Evolutionary conservation across 768 basidiomycete species (phyloP).

Genomic region (Russula olivacea): DNA sequence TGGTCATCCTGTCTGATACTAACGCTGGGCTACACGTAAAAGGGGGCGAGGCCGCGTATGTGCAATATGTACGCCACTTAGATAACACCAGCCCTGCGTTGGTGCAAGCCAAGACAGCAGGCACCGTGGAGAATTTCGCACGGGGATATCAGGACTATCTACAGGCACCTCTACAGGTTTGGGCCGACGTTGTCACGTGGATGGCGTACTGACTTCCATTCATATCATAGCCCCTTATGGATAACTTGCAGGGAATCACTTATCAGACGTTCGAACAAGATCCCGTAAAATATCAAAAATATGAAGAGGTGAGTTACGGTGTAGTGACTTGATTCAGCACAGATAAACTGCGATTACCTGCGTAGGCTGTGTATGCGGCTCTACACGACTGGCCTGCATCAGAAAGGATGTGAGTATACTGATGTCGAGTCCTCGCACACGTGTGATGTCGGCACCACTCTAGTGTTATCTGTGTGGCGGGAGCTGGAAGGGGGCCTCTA

Average conservation of each 20-base stretch:
- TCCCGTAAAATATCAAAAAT: slow-evolving; percentile 92
- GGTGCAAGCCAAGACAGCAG: slow-evolving; percentile 55
- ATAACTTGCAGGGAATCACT: slow-evolving; percentile 90
- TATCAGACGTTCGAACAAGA: slow-evolving; percentile 98
- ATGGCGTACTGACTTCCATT: not conserved
- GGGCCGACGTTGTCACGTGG: slow-evolving; percentile 25
- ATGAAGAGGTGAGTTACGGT: slow-evolving; percentile 66
- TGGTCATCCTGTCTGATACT: slow-evolving; percentile 73
- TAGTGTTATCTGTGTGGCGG: slow-evolving; percentile 86
- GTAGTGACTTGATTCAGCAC: slow-evolving; percentile 12
- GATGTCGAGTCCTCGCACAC: not conserved
- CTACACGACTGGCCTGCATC: slow-evolving; percentile 62
- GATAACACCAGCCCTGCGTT: slow-evolving; percentile 71
- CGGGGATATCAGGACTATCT: slow-evolving; percentile 93
- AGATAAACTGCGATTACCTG: not conserved
- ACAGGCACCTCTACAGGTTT: slow-evolving; percentile 87
- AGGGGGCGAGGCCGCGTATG: slow-evolving; percentile 84
- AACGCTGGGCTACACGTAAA: slow-evolving; percentile 56
- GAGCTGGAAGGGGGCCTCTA: slow-evolving; percentile 91
- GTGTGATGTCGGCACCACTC: not conserved
- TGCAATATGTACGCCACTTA: slow-evolving; percentile 80
- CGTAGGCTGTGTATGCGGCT: slow-evolving; percentile 73
- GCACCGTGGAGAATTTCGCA: slow-evolving; percentile 85
- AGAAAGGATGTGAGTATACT: slow-evolving; percentile 52
- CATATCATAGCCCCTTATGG: slow-evolving; percentile 80